Evolutionary conservation across 177 flowering plant species (phyloP), one percentile per base, ranked within the genome.

Genomic region (Vitis hybrid): DNA sequence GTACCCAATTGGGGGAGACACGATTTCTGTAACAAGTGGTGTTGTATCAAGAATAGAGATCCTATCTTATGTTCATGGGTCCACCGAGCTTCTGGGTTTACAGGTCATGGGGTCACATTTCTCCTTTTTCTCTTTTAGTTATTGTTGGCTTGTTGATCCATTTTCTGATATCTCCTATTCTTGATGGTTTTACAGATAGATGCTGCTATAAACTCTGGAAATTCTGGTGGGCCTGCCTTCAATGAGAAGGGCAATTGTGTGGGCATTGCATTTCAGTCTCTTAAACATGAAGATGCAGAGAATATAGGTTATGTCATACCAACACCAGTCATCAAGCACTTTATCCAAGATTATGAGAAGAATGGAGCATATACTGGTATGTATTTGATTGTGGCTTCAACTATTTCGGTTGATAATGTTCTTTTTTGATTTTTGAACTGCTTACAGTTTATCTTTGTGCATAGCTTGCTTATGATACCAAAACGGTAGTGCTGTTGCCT

Each of bases 171-270:
- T 52, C 60, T 63, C 13, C 5, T 61, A 63, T 19, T 50, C 21
- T 56, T 52, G 54, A 18, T 23, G 61, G 63, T 63, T 77, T 74
- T 83, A 65, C 84, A 96, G 99, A 93, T 96, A 67, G 99, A 96
- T 82, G 99, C 99, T 75, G 99, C 98, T 60, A 96, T 96, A 72
- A 95, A 95, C 75, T 93, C 98, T 21, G 99, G 99, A 49, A 95
- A 95, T 81, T 95, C 99, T 73, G 99, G 99, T 73, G 99, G 99
- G 1, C 99, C 99, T 73, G 98, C 98, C 50, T 95, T 95, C 64
- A 95, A 85, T 80, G 89, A 93, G 69, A 93, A 86, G 77, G 98
- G 99, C 2, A 87, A 84, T 6, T 93, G 98, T 81, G 98, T 95
- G 19, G 99, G 99, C 23, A 92, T 95, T 80, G 98, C 99, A 45